Percentiles rank a stretch among this genome's conserved stretches.
phyloP scores from a whole-genome alignment of 176 grass and related monocot species.

The Carex parvula region DNA sequence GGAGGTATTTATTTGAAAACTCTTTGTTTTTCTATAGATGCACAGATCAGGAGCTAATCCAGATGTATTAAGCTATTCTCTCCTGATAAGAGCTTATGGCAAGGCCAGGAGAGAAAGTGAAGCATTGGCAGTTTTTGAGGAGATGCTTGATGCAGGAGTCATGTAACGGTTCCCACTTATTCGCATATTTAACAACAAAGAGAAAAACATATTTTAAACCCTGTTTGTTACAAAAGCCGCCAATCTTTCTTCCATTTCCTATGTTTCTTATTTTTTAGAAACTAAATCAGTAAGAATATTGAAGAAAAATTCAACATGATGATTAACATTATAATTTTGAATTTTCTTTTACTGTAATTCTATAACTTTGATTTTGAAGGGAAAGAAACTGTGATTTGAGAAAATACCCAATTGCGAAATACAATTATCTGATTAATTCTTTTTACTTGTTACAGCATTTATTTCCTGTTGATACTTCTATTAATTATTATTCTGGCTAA shows the following conservation, averaged over 20 bases:
- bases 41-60: slow-evolving; percentile 77
- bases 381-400: not conserved
- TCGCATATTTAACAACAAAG: not conserved
- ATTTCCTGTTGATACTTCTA: not conserved
- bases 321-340: not conserved
- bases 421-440: not conserved
- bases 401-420: not conserved
- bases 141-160: slow-evolving; percentile 99
- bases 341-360: not conserved
- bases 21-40: slow-evolving; percentile 51
- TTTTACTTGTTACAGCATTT: not conserved
- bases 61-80: slow-evolving; percentile 94
- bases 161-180: slow-evolving; percentile 47
- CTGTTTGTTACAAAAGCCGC: not conserved
- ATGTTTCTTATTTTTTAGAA: not conserved
- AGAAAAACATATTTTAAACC: not conserved
- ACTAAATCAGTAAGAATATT: not conserved
- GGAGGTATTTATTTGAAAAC: not conserved
- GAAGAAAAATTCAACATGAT: not conserved
- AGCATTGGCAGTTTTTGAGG: slow-evolving; percentile 91
- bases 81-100: slow-evolving; percentile 95
- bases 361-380: not conserved
- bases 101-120: slow-evolving; percentile 92
- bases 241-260: not conserved
- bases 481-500: not conserved